Conservation (phyloP, 495 filamentous ascomycete genomes). For the Apiosordaria backusii region DNA sequence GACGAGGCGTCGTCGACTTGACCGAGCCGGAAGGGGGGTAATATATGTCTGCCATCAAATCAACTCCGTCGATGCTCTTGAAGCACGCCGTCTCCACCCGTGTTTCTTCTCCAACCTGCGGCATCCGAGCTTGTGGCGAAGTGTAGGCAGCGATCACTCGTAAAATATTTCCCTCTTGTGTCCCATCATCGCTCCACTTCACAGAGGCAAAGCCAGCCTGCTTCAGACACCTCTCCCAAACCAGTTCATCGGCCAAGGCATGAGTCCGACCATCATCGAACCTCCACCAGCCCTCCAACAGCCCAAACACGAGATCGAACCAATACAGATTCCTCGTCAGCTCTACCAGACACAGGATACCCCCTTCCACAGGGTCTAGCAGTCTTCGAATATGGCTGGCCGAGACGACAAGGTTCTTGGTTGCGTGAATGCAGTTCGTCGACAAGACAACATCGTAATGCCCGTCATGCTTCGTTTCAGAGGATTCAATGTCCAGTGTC, state of each 20-base stretch:
- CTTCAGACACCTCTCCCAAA: slow-evolving; percentile 42
- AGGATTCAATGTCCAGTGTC: slow-evolving; percentile 44
- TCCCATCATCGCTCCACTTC: slow-evolving; percentile 46
- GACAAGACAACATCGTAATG: slow-evolving; percentile 53
- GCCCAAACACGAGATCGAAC: slow-evolving; percentile 49
- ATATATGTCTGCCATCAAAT: slow-evolving; percentile 45
- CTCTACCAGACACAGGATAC: slow-evolving; percentile 38
- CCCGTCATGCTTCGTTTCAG: slow-evolving; percentile 45
- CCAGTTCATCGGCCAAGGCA: slow-evolving; percentile 36
- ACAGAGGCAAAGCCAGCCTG: slow-evolving; percentile 45
- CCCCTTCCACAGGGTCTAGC: slow-evolving; percentile 32
- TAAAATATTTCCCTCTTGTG: slow-evolving; percentile 23
- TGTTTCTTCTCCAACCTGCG: neutral
- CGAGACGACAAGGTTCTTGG: slow-evolving; percentile 30
- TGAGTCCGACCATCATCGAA: slow-evolving; percentile 48
- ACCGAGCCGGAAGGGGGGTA: slow-evolving; percentile 14
- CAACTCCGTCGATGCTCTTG: slow-evolving; percentile 23
- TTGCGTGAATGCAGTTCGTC: slow-evolving; percentile 50
- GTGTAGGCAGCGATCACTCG: slow-evolving; percentile 8
- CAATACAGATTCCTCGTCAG: slow-evolving; percentile 36
- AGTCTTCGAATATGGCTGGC: slow-evolving; percentile 30
- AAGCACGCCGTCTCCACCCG: slow-evolving; percentile 34
- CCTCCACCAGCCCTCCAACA: slow-evolving; percentile 55
- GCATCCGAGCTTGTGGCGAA: neutral
- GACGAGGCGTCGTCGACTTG: neutral